Percentiles rank a stretch among this genome's conserved stretches.
These are phyloP conservation scores for Yamadazyma triangularis DNA, from an alignment of 1,139 yeast genomes.

Conservation along the genomic window DNA sequence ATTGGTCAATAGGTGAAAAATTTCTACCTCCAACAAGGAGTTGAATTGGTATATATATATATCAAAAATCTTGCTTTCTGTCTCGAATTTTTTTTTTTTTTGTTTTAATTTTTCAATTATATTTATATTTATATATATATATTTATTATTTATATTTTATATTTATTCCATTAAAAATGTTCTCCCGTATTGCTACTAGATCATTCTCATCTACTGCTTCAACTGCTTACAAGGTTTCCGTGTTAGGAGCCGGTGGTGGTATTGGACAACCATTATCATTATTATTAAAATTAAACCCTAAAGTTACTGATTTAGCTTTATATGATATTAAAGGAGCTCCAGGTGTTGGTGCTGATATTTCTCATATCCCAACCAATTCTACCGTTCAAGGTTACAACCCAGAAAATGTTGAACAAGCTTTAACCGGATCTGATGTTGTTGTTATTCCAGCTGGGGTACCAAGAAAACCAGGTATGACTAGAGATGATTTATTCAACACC, in stretches of 20 bases:
- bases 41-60: no score
- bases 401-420: conserved; percentile 54
- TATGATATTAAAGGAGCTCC: conserved; percentile 89
- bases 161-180: conserved; percentile 21
- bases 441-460: conserved; percentile 97
- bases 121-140: no score
- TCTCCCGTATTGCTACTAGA: conserved; percentile 53
- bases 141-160: no score
- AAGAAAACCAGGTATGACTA: conserved; percentile 97
- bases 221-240: conserved; percentile 68
- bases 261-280: conserved; percentile 94
- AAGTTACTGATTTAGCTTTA: conserved; percentile 62
- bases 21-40: no score
- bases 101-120: no score
- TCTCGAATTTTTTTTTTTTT: no score
- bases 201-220: conserved; percentile 60
- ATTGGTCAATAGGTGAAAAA: background rate
- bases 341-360: conserved; percentile 90
- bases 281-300: conserved; percentile 64
- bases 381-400: conserved; percentile 68
- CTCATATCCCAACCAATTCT: conserved; percentile 84
- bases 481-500: conserved; percentile 91
- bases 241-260: conserved; percentile 81
- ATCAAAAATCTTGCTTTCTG: no score
- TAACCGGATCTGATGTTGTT: conserved; percentile 69